Base-by-base conservation (phyloP, 2,329 filamentous ascomycete species). In the Exophiala xenobiotica region DNA sequence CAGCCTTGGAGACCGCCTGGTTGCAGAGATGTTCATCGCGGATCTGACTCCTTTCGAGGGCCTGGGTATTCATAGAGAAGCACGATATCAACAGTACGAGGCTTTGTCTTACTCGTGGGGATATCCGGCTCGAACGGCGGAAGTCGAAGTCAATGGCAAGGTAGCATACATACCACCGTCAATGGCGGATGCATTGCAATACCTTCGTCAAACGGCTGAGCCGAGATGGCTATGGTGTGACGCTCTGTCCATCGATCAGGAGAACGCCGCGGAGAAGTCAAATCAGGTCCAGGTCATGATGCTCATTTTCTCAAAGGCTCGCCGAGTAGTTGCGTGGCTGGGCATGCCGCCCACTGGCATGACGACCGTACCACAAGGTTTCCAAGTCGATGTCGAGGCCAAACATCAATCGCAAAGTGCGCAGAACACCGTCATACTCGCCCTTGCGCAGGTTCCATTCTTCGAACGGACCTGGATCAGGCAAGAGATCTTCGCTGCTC, bases 221-320 rank as follows among this genome's bases (percentile, higher is more conserved):
- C 26, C 41, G 8, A 4, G 41, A 27, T 27, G 9, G 20, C 18
- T 57, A 18, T 57, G 54, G 54, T 41, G 54, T 45, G 54, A 57
- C 44, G 52, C 53, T 8, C 42, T 57, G 3, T 57, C 51, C 42
- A 57, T 57, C 26, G 45, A 57, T 35, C 54, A 57, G 38, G n/a
- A 38, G 9, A 35, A 57, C 27, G 12, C 51, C 11, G 51, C 41
- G 3, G 54, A 57, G 39, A 40, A 46, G 20, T 23, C 42, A n/a
- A 19, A 20, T 3, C 54, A 57, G 14, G 52, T 57, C 11, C 12
- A 18, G 3, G 38, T 56, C 19, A 56, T 56, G 50, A 44, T 43
- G 14, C 19, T 39, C 18, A 53, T 56, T 14, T 56, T 27, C 26
- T 27, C 26, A 27, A 27, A 27, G 12, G 26, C 26, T 27, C 12